Evolutionary conservation across 2,329 filamentous ascomycete genomes (phyloP).

Genomic region (Hymenoscyphus fraxineus): DNA sequence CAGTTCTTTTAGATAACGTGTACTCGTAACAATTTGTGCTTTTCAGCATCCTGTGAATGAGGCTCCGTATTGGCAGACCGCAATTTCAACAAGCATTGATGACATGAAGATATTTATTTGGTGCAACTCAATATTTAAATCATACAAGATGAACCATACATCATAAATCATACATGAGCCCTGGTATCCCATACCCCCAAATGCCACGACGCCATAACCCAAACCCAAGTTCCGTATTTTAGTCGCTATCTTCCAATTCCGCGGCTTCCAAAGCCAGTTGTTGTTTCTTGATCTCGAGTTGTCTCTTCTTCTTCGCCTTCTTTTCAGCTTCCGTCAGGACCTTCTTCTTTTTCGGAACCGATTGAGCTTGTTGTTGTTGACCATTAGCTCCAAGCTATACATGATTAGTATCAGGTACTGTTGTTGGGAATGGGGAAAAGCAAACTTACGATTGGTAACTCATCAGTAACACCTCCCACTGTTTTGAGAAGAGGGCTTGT

Average conservation of each 20-base stretch:
- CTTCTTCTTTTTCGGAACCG: constrained; percentile 14
- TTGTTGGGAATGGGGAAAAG: neutral
- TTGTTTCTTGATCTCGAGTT: constrained; percentile 25
- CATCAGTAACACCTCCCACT: constrained; percentile 28
- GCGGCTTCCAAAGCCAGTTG: constrained; percentile 25
- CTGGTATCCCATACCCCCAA: neutral
- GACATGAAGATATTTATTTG: neutral
- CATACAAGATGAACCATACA: neutral
- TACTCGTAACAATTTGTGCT: no score
- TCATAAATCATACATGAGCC: neutral
- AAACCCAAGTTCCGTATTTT: neutral
- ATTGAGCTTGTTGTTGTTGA: constrained; percentile 9
- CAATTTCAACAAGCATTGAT: neutral
- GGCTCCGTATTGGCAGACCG: neutral
- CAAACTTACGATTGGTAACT: constrained; percentile 23
- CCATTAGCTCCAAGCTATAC: constrained; percentile 21
- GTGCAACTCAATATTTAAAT: neutral
- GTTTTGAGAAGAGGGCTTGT: constrained; percentile 28
- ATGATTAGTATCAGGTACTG: constrained; percentile 4
- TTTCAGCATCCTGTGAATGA: no score
- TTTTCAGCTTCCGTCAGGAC: constrained; percentile 23
- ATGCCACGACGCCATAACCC: constrained; percentile 3
- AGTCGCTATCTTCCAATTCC: constrained; percentile 24
- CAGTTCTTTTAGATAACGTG: no score
- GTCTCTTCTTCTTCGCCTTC: constrained; percentile 26